Evolutionary conservation across 352 stramenopile species (phyloP).

Genomic region (Phytophthora hibernalis): DNA sequence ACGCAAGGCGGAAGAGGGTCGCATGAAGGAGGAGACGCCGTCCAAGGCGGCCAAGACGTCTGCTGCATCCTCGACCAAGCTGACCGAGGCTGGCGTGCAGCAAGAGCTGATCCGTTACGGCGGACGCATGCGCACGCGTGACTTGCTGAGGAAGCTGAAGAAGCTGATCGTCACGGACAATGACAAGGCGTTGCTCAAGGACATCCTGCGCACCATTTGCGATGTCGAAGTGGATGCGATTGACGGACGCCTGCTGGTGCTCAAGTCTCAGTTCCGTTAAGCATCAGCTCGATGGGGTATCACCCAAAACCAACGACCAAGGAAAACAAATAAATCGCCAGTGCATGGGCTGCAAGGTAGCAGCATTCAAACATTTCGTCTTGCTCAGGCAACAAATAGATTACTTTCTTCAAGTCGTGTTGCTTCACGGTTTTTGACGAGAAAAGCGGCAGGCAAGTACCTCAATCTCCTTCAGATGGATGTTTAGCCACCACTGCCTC

Average conservation of each 20-base stretch:
- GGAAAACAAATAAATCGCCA: neutral
- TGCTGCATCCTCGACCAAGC: conserved; percentile 54
- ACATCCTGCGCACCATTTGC: conserved; percentile 89
- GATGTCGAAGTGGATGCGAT: conserved; percentile 88
- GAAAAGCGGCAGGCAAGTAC: too few species aligned
- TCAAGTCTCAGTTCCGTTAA: conserved; percentile 91
- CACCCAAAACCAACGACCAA: neutral
- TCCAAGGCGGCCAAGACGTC: conserved; percentile 49
- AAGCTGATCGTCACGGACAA: conserved; percentile 84
- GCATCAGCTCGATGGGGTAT: neutral
- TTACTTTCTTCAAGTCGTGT: too few species aligned
- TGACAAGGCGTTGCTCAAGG: conserved; percentile 84
- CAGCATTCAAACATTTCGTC: neutral
- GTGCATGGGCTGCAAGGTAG: neutral
- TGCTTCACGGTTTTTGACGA: too few species aligned
- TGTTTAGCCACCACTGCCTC: too few species aligned
- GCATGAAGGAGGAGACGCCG: conserved; percentile 55
- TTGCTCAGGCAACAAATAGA: too few species aligned
- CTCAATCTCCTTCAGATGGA: too few species aligned
- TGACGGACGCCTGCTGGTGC: conserved; percentile 80
- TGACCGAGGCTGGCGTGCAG: conserved; percentile 85
- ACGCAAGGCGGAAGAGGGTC: conserved; percentile 53
- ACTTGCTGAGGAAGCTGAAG: conserved; percentile 83
- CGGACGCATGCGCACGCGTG: conserved; percentile 80
- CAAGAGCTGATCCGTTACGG: conserved; percentile 86